These are phyloP conservation scores for Solanum hybrid DNA, from an alignment of 305 asterid genomes.

Conservation along the genomic window DNA sequence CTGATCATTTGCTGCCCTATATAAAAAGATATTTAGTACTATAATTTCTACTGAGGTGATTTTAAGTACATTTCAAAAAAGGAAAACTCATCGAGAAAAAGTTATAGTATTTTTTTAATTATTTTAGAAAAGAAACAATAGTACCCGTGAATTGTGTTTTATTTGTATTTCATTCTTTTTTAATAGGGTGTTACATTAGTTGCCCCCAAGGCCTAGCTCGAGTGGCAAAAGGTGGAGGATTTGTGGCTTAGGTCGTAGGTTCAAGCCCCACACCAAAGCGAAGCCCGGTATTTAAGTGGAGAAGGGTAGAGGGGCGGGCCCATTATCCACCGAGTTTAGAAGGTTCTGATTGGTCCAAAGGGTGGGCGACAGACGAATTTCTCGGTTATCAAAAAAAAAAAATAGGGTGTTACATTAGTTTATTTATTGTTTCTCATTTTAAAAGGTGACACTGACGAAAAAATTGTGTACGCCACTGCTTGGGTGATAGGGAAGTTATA, in stretches of 20 bases:
- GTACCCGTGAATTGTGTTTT: neutral
- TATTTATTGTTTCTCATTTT: neutral
- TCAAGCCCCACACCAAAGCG: neutral
- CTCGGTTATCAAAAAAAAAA: neutral
- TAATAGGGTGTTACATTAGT: neutral
- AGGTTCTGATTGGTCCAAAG: neutral
- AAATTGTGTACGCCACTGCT: neutral
- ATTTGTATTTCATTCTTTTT: neutral
- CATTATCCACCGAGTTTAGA: neutral
- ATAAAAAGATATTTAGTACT: neutral
- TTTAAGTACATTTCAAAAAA: neutral
- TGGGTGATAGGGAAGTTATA: neutral
- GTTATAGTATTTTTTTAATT: neutral
- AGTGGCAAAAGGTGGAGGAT: neutral
- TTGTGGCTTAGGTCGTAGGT: neutral
- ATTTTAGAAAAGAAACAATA: neutral
- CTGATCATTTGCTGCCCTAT: neutral
- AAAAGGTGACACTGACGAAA: neutral
- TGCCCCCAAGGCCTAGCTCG: neutral
- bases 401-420: neutral
- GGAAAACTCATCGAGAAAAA: neutral
- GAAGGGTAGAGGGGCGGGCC: neutral
- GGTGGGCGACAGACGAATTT: neutral
- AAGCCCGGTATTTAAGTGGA: neutral
- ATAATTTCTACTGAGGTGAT: neutral